A percentile compares a stretch with the other conserved stretches of the same genome.
Evolutionary conservation across 2,329 filamentous ascomycete species (phyloP).

Genomic region (Fusarium tjaetaba): DNA sequence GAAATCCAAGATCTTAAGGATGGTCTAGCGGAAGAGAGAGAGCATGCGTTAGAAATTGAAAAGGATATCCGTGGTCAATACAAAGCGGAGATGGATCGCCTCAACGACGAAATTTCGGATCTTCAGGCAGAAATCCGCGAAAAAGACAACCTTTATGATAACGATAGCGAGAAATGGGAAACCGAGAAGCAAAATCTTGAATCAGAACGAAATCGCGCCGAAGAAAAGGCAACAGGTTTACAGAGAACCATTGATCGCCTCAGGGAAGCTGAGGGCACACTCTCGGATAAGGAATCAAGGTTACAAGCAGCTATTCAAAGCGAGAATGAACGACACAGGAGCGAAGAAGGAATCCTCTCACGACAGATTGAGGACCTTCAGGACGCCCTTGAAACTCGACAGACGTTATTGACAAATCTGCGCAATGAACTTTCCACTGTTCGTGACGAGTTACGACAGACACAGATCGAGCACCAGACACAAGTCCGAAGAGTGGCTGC

Average conservation of each 20-base stretch:
- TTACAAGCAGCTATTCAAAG: conserved; percentile 75
- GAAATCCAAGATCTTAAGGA: conserved; percentile 59
- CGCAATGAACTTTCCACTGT: conserved; percentile 72
- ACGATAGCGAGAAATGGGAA: conserved; percentile 79
- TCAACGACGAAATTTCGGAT: conserved; percentile 68
- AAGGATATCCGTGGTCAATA: conserved; percentile 63
- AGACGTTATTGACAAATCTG: conserved; percentile 71
- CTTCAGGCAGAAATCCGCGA: conserved; percentile 73
- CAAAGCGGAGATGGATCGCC: conserved; percentile 58
- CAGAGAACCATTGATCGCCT: conserved; percentile 77
- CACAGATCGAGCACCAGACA: conserved; percentile 69
- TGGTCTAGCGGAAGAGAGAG: conserved; percentile 63
- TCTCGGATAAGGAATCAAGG: conserved; percentile 74
- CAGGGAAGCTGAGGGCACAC: conserved; percentile 72
- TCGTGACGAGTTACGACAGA: conserved; percentile 76
- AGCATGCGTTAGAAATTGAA: conserved; percentile 68
- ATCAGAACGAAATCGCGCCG: conserved; percentile 71
- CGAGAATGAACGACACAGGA: conserved; percentile 76
- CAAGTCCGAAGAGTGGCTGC: conserved; percentile 73
- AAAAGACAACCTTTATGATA: conserved; percentile 75
- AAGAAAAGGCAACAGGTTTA: conserved; percentile 73
- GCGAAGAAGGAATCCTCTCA: conserved; percentile 75
- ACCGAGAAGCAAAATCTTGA: conserved; percentile 70
- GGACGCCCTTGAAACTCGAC: conserved; percentile 73
- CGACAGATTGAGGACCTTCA: conserved; percentile 81